A percentile compares a stretch with the other conserved stretches of the same genome.
Evolutionary conservation across 495 filamentous ascomycete species (phyloP).

Genomic region (Tuber melanosporum): DNA sequence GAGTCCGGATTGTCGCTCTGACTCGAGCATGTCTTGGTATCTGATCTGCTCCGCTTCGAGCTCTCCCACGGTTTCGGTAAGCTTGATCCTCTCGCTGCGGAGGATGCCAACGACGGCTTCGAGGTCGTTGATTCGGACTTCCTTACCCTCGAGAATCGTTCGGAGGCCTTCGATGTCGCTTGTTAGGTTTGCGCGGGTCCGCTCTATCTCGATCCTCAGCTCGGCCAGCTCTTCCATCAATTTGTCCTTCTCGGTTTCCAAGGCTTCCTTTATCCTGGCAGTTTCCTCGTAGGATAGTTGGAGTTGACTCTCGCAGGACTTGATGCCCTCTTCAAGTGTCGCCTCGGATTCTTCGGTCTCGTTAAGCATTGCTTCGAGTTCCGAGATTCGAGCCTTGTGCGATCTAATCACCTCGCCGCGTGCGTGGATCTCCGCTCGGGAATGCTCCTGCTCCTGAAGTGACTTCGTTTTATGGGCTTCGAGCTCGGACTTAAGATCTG

Average conservation of each 20-base stretch:
- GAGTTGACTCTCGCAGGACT: slow-evolving; percentile 25
- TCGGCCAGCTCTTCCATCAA: slow-evolving; percentile 14
- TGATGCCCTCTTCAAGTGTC: slow-evolving; percentile 23
- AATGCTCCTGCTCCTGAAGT: slow-evolving; percentile 13
- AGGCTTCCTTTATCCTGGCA: slow-evolving; percentile 10
- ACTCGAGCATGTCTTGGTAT: slow-evolving; percentile 20
- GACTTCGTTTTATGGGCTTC: slow-evolving; percentile 7
- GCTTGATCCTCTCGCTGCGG: slow-evolving; percentile 18
- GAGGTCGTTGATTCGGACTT: slow-evolving; percentile 20
- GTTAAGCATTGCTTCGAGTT: slow-evolving; percentile 16
- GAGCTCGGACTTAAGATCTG: slow-evolving; percentile 18
- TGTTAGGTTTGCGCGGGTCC: neutral
- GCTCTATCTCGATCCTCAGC: slow-evolving; percentile 4
- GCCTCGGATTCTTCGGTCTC: slow-evolving; percentile 20
- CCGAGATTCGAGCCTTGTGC: slow-evolving; percentile 10
- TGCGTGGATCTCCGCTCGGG: slow-evolving; percentile 19
- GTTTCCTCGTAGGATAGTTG: slow-evolving; percentile 31
- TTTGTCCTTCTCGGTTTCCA: slow-evolving; percentile 16
- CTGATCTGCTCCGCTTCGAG: slow-evolving; percentile 17
- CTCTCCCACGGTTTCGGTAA: slow-evolving; percentile 12
- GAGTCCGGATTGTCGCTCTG: slow-evolving; percentile 23
- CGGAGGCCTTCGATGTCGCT: slow-evolving; percentile 19
- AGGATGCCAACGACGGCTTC: slow-evolving; percentile 11
- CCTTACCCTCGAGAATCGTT: slow-evolving; percentile 17
- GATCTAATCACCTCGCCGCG: slow-evolving; percentile 4